Evolutionary conservation across 2,329 filamentous ascomycete genomes (phyloP).

Genomic region (Pseudocercospora macadamiae): DNA sequence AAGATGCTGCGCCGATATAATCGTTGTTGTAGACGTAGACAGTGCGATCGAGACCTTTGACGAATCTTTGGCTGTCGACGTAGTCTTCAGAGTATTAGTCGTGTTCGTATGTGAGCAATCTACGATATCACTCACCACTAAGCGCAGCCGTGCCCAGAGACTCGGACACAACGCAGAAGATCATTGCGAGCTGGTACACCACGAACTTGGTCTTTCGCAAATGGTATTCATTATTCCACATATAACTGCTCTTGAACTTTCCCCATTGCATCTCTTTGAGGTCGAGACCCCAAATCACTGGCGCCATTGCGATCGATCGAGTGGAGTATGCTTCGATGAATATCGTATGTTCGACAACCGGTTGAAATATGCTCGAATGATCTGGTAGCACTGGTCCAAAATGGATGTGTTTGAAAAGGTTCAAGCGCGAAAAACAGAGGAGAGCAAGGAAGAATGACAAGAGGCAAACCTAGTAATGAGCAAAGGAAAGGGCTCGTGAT

Average conservation of each 20-base stretch:
- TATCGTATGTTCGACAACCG: neutral
- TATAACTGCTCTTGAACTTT: conserved; percentile 61
- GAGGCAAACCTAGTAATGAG: neutral
- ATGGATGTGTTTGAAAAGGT: too few species aligned
- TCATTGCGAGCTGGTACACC: conserved; percentile 63
- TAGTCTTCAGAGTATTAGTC: conserved; percentile 48
- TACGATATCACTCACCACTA: conserved; percentile 46
- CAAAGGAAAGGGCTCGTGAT: conserved; percentile 10
- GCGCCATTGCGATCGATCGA: conserved; percentile 29
- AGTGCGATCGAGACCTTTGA: conserved; percentile 44
- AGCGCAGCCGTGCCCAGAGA: conserved; percentile 60
- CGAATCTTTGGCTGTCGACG: conserved; percentile 55
- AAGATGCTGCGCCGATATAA: conserved; percentile 58
- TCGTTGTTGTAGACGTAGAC: conserved; percentile 58
- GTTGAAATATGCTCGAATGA: neutral
- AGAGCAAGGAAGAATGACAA: neutral
- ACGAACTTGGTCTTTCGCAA: conserved; percentile 61
- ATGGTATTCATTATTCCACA: conserved; percentile 58
- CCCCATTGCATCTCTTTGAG: conserved; percentile 60
- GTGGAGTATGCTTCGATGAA: neutral
- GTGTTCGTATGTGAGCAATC: neutral
- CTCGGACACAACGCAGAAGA: conserved; percentile 60
- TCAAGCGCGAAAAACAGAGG: neutral
- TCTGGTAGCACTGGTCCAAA: neutral
- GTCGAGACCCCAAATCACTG: conserved; percentile 62